Conservation (phyloP, 192 early-diverging fungal genomes). For the Geosiphon pyriformis region DNA sequence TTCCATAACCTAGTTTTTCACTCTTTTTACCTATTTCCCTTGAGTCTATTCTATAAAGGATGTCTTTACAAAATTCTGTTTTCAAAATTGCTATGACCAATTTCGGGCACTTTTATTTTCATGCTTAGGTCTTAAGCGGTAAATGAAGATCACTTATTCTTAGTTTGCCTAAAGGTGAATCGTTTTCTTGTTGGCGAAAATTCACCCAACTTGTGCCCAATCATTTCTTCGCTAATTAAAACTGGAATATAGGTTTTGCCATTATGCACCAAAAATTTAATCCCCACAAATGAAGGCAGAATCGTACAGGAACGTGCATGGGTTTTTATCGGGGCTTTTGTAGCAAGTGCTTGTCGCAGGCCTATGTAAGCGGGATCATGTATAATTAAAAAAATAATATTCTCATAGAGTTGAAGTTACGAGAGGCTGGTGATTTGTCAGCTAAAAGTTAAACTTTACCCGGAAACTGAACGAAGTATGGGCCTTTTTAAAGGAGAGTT, state of each 20-base stretch:
- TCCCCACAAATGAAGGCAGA: constrained; percentile 82
- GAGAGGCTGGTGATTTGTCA: not conserved
- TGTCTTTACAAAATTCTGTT: too few species aligned
- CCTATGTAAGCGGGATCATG: constrained; percentile 45
- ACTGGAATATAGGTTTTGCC: constrained; percentile 86
- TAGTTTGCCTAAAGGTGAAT: constrained; percentile 75
- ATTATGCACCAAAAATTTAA: constrained; percentile 89
- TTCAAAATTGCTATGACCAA: too few species aligned
- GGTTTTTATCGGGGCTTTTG: constrained; percentile 62
- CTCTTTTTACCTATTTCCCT: too few species aligned
- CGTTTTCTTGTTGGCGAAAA: constrained; percentile 85
- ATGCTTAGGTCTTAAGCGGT: too few species aligned
- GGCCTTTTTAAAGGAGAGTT: constrained; percentile 26
- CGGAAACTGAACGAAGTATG: constrained; percentile 42
- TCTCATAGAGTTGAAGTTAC: too few species aligned
- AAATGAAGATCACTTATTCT: constrained; percentile 61
- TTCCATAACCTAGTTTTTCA: too few species aligned
- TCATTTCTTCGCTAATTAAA: constrained; percentile 84
- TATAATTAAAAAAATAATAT: not conserved
- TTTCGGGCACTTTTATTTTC: too few species aligned
- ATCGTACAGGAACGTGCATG: constrained; percentile 82
- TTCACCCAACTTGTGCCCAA: constrained; percentile 91
- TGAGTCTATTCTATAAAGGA: too few species aligned
- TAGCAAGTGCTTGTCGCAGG: constrained; percentile 53
- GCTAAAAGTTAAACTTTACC: not conserved